phyloP scores from a whole-genome alignment of 1,139 yeast species.

The Blastobotrys arbuscula region DNA sequence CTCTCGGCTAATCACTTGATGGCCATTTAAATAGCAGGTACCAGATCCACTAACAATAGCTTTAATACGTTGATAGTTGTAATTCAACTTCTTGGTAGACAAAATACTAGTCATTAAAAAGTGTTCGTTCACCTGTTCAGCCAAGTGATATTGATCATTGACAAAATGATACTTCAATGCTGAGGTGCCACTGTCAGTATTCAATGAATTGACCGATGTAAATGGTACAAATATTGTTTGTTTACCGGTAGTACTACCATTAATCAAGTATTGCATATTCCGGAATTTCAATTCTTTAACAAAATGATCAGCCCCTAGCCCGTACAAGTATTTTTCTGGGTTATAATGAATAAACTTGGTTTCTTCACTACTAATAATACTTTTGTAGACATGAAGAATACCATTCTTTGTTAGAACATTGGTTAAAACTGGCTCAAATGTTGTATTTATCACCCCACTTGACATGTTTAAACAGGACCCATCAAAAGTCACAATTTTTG shows the following conservation, averaged over 20 bases:
- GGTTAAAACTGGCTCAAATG: slow-evolving; percentile 33
- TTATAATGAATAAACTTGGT: slow-evolving; percentile 40
- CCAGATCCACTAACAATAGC: slow-evolving; percentile 22
- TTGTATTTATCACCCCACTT: slow-evolving; percentile 21
- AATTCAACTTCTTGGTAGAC: slow-evolving; percentile 41
- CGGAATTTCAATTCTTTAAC: slow-evolving; percentile 67
- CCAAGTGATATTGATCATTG: slow-evolving; percentile 42
- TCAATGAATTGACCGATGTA: slow-evolving; percentile 19
- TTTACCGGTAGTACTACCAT: slow-evolving; percentile 40
- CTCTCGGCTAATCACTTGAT: slow-evolving; percentile 42
- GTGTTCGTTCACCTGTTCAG: slow-evolving; percentile 13
- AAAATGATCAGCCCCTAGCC: slow-evolving; percentile 60
- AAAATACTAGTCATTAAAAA: slow-evolving; percentile 28
- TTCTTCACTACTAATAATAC: slow-evolving; percentile 32
- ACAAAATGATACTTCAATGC: slow-evolving; percentile 62
- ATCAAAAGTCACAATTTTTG: neutral
- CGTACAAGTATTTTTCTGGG: slow-evolving; percentile 69
- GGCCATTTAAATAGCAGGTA: slow-evolving; percentile 44
- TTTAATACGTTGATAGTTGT: slow-evolving; percentile 29
- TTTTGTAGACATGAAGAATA: slow-evolving; percentile 51
- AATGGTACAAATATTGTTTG: slow-evolving; percentile 57
- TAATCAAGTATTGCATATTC: slow-evolving; percentile 51
- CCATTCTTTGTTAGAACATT: slow-evolving; percentile 55
- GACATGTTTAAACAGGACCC: slow-evolving; percentile 17
- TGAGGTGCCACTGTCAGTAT: slow-evolving; percentile 24